Percentiles rank a stretch among this genome's conserved stretches.
phyloP scores from a whole-genome alignment of 2,329 filamentous ascomycete genomes.

The Alternaria brassicicola region DNA sequence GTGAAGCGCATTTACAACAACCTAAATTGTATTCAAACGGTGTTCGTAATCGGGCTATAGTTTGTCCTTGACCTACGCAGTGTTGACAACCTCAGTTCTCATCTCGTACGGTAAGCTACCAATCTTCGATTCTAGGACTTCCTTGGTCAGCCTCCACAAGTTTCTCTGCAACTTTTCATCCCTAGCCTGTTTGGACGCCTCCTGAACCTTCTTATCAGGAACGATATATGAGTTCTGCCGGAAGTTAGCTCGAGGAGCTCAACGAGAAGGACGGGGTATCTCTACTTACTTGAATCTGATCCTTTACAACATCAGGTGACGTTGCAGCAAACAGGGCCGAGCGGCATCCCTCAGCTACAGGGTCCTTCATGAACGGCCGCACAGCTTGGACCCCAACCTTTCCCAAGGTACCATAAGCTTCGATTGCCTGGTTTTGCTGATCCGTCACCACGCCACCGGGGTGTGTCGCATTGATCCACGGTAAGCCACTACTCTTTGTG shows the following conservation, averaged over 20 bases:
- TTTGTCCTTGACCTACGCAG: not conserved
- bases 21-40: not conserved
- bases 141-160: conserved; percentile 55
- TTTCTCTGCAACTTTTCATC: conserved; percentile 53
- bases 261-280: not conserved
- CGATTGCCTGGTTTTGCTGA: conserved; percentile 56
- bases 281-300: conserved; percentile 45
- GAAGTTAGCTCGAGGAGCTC: not conserved
- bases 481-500: conserved; percentile 46
- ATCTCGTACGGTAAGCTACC: conserved; percentile 39
- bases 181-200: conserved; percentile 51
- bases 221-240: conserved; percentile 55
- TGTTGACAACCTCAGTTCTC: conserved; percentile 22
- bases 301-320: conserved; percentile 51
- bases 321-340: conserved; percentile 57
- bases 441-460: conserved; percentile 58
- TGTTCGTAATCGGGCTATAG: not conserved
- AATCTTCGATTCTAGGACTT: conserved; percentile 53
- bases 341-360: conserved; percentile 56
- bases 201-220: conserved; percentile 56
- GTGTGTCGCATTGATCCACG: conserved; percentile 58
- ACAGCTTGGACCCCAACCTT: conserved; percentile 53
- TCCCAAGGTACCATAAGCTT: conserved; percentile 57
- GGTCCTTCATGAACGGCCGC: conserved; percentile 58
- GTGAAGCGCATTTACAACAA: not conserved